These are phyloP conservation scores for Fusarium armeniacum DNA, from an alignment of 2,329 filamentous ascomycete species.

Conservation along the genomic window DNA sequence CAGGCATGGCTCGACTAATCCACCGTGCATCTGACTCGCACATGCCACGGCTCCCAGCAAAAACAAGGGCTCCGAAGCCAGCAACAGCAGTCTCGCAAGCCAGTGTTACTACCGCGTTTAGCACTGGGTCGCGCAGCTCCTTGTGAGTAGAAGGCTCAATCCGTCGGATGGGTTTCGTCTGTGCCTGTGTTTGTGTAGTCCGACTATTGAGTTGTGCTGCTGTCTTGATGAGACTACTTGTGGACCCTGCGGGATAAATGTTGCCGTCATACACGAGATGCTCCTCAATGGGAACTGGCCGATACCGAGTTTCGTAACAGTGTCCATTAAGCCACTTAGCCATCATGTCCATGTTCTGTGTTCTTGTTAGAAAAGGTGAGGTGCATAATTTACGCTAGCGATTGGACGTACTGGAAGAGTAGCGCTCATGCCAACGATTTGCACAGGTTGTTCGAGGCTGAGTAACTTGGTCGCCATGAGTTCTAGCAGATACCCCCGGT, in stretches of 20 bases:
- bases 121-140: constrained; percentile 73
- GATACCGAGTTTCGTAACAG: constrained; percentile 79
- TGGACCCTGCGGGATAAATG: constrained; percentile 72
- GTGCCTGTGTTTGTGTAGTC: constrained; percentile 53
- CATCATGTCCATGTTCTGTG: constrained; percentile 76
- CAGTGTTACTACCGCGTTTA: constrained; percentile 79
- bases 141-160: constrained; percentile 71
- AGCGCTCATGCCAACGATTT: constrained; percentile 85
- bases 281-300: constrained; percentile 81
- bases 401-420: constrained; percentile 73
- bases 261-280: constrained; percentile 79
- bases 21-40: constrained; percentile 78
- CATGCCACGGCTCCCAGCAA: constrained; percentile 76
- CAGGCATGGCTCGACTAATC: constrained; percentile 76
- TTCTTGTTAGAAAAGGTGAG: constrained; percentile 8
- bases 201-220: constrained; percentile 63
- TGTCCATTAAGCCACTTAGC: constrained; percentile 79
- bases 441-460: constrained; percentile 74
- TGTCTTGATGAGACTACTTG: constrained; percentile 69
- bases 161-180: constrained; percentile 58
- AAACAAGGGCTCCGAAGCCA: constrained; percentile 79
- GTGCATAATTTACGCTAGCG: no score
- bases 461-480: constrained; percentile 80
- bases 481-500: constrained; percentile 81
- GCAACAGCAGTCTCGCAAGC: constrained; percentile 76